phyloP scores from a whole-genome alignment of 2,329 filamentous ascomycete genomes.

The Drechslera avenae region DNA sequence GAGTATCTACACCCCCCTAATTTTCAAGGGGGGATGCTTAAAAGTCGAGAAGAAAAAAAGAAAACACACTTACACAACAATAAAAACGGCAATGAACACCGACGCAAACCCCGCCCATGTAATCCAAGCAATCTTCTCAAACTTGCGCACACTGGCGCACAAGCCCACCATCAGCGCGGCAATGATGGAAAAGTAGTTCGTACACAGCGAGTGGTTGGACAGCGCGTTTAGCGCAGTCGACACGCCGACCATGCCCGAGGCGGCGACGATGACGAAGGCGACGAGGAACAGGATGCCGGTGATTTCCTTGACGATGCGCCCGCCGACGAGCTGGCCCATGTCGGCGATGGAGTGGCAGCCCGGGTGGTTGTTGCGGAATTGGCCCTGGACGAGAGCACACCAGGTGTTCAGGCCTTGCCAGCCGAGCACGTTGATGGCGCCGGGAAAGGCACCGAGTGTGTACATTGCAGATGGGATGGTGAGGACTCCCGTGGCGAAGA shows the following conservation, averaged over 20 bases:
- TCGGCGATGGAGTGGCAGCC: slow-evolving; percentile 61
- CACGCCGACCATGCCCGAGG: slow-evolving; percentile 64
- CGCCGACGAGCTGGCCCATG: slow-evolving; percentile 64
- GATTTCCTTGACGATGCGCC: slow-evolving; percentile 58
- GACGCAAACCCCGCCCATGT: slow-evolving; percentile 65
- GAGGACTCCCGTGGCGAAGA: slow-evolving; percentile 58
- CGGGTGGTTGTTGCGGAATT: slow-evolving; percentile 58
- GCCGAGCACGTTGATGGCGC: slow-evolving; percentile 54
- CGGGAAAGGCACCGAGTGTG: slow-evolving; percentile 55
- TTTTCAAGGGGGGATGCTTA: too few species aligned
- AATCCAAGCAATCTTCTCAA: slow-evolving; percentile 66
- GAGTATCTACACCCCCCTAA: too few species aligned
- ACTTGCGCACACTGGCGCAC: slow-evolving; percentile 62
- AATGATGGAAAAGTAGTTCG: slow-evolving; percentile 64
- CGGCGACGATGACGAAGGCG: slow-evolving; percentile 62
- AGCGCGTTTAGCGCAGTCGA: slow-evolving; percentile 66
- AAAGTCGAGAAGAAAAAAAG: slow-evolving; percentile 1
- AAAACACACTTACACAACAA: slow-evolving; percentile 52
- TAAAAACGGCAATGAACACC: slow-evolving; percentile 63
- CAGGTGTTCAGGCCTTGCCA: slow-evolving; percentile 58
- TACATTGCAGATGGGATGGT: slow-evolving; percentile 58
- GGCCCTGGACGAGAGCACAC: slow-evolving; percentile 55
- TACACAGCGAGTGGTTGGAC: slow-evolving; percentile 64
- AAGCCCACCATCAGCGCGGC: slow-evolving; percentile 58
- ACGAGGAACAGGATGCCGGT: slow-evolving; percentile 61